Conservation (phyloP, 1,284 basidiomycete species). For the Tylopilus sp. region DNA sequence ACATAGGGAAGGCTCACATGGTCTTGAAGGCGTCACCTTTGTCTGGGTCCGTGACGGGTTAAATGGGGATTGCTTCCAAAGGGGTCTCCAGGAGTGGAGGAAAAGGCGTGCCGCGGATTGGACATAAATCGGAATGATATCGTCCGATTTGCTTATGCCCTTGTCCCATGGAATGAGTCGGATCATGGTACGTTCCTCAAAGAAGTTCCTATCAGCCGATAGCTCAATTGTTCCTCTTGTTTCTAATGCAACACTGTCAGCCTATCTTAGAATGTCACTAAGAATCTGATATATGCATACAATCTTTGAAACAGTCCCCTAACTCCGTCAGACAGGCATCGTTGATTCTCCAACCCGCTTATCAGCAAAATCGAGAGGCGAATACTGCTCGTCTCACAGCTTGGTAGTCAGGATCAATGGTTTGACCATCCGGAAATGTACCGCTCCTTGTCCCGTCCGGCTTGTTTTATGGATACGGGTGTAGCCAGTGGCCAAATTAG, state of each 20-base stretch:
- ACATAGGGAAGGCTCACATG: not conserved
- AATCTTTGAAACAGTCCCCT: constrained; percentile 4
- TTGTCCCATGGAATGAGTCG: not conserved
- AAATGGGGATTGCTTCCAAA: constrained; percentile 52
- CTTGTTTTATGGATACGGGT: not conserved
- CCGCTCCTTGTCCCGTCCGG: not conserved
- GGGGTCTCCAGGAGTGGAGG: constrained; percentile 62
- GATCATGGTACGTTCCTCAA: constrained; percentile 9
- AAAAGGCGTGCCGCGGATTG: constrained; percentile 24
- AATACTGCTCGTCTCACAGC: not conserved
- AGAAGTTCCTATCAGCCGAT: not conserved
- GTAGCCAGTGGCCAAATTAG: constrained; percentile 25
- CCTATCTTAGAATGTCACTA: constrained; percentile 14
- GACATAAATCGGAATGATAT: constrained; percentile 1
- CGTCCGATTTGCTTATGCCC: not conserved
- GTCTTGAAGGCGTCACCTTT: constrained; percentile 65
- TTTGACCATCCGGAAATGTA: not conserved
- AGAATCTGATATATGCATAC: not conserved
- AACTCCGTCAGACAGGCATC: not conserved
- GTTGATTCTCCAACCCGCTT: not conserved
- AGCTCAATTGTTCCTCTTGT: not conserved
- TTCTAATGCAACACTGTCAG: not conserved
- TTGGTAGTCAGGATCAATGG: not conserved
- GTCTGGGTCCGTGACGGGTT: constrained; percentile 52
- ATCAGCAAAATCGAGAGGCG: constrained; percentile 6